phyloP scores from a whole-genome alignment of 2,329 filamentous ascomycete species.

The Pyricularia pennisetigena region DNA sequence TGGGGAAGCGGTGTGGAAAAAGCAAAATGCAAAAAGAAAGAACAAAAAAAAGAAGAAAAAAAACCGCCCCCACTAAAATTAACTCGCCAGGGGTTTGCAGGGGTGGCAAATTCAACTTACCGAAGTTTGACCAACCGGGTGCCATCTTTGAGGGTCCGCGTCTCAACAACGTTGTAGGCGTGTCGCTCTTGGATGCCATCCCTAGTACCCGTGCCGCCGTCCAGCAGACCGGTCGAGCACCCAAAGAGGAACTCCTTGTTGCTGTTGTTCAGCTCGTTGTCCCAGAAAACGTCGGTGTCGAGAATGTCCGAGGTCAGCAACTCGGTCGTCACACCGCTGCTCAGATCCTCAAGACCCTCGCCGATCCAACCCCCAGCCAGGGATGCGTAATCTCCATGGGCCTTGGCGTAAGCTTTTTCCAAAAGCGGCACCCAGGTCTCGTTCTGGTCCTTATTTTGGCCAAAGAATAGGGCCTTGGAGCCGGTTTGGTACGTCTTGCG shows the following conservation, averaged over 20 bases:
- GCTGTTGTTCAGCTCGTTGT: slow-evolving; percentile 64
- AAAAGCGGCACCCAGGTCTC: slow-evolving; percentile 74
- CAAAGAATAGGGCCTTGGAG: slow-evolving; percentile 66
- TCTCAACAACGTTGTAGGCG: slow-evolving; percentile 51
- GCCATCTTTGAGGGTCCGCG: slow-evolving; percentile 43
- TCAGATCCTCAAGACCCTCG: slow-evolving; percentile 50
- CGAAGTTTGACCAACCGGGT: slow-evolving; percentile 54
- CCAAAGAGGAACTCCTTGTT: slow-evolving; percentile 70
- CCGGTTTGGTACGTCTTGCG: slow-evolving; percentile 64
- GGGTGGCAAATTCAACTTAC: slow-evolving; percentile 8
- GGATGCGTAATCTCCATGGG: slow-evolving; percentile 67
- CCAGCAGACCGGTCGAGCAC: slow-evolving; percentile 40
- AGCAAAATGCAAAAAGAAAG: too few relatives aligned
- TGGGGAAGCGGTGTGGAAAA: neutral
- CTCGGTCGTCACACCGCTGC: slow-evolving; percentile 57
- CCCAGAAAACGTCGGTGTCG: slow-evolving; percentile 71
- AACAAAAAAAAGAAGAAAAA: neutral
- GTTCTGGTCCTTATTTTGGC: slow-evolving; percentile 62
- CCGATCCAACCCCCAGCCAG: slow-evolving; percentile 63
- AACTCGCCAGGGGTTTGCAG: neutral
- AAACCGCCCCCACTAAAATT: neutral
- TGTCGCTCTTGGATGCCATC: slow-evolving; percentile 50
- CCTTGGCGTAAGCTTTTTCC: slow-evolving; percentile 74
- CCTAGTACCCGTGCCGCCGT: slow-evolving; percentile 33
- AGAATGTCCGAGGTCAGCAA: slow-evolving; percentile 59